Conservation (phyloP, 352 stramenopile genomes). For the Blastocystis sp. region DNA sequence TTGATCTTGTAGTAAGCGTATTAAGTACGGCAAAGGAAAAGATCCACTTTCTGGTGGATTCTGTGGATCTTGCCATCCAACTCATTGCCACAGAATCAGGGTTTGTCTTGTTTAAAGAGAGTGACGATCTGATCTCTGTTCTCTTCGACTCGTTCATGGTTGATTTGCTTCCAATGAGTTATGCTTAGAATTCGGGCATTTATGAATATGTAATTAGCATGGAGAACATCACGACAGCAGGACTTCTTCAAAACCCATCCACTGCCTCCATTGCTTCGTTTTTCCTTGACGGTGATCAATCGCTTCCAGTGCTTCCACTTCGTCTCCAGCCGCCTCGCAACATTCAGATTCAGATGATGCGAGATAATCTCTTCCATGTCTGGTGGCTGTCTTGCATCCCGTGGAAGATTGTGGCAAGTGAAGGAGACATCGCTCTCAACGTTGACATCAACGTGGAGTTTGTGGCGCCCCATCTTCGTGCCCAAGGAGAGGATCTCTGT, state of each 20-base stretch:
- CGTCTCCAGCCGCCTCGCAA: conserved; percentile 1
- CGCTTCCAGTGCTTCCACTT: neutral
- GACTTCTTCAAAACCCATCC: neutral
- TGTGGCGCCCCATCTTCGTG: neutral
- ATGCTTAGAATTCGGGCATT: neutral
- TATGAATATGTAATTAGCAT: conserved; percentile 28
- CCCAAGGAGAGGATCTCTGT: neutral
- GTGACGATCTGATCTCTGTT: neutral
- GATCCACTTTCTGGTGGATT: neutral
- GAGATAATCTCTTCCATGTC: neutral
- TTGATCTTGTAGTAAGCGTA: neutral
- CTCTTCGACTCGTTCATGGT: conserved; percentile 37
- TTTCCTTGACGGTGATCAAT: neutral
- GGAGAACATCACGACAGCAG: neutral
- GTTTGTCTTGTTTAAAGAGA: neutral
- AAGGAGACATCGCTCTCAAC: neutral
- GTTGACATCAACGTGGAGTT: neutral
- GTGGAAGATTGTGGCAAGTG: neutral
- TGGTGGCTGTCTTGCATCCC: neutral
- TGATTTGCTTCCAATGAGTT: neutral
- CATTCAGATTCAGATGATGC: neutral
- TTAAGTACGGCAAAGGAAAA: neutral
- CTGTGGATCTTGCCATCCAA: neutral
- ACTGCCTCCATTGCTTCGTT: neutral
- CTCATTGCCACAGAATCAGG: neutral